phyloP scores from a whole-genome alignment of 1,284 basidiomycete species.

The Irpex sp. region DNA sequence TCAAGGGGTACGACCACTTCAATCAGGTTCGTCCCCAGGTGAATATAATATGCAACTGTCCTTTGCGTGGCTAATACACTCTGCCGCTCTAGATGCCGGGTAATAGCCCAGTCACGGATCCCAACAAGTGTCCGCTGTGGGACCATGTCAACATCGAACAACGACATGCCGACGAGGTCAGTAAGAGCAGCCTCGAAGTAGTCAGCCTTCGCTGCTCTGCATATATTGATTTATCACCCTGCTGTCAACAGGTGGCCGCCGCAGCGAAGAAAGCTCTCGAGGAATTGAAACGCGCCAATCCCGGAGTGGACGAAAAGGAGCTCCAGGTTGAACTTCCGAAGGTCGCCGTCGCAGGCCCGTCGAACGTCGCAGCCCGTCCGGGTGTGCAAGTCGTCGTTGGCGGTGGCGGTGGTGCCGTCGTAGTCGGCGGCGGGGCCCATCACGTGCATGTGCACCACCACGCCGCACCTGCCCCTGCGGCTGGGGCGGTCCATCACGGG shows the following conservation, averaged over 20 bases:
- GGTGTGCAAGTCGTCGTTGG: neutral
- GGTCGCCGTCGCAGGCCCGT: slow-evolving; percentile 13
- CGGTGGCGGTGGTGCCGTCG: too few species aligned
- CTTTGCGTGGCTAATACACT: slow-evolving; percentile 14
- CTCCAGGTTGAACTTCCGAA: slow-evolving; percentile 51
- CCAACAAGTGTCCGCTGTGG: slow-evolving; percentile 65
- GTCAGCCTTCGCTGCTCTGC: neutral
- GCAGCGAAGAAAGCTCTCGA: slow-evolving; percentile 65
- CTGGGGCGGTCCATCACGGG: neutral
- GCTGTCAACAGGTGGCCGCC: slow-evolving; percentile 50
- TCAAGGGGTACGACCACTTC: slow-evolving; percentile 80
- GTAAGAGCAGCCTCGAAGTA: slow-evolving; percentile 13
- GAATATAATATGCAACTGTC: neutral
- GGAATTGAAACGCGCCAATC: slow-evolving; percentile 52
- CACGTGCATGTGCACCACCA: neutral
- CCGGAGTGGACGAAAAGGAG: slow-evolving; percentile 51
- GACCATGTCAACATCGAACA: slow-evolving; percentile 53
- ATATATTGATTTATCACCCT: neutral
- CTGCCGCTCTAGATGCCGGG: slow-evolving; percentile 18
- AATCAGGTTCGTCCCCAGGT: slow-evolving; percentile 38
- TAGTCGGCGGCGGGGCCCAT: too few species aligned
- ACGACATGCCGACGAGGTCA: slow-evolving; percentile 62
- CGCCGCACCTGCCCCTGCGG: neutral
- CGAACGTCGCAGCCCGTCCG: neutral
- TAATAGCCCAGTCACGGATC: slow-evolving; percentile 10